Evolutionary conservation across 139 green algal genomes (phyloP).

Genomic region (Desmodesmus armatus): DNA sequence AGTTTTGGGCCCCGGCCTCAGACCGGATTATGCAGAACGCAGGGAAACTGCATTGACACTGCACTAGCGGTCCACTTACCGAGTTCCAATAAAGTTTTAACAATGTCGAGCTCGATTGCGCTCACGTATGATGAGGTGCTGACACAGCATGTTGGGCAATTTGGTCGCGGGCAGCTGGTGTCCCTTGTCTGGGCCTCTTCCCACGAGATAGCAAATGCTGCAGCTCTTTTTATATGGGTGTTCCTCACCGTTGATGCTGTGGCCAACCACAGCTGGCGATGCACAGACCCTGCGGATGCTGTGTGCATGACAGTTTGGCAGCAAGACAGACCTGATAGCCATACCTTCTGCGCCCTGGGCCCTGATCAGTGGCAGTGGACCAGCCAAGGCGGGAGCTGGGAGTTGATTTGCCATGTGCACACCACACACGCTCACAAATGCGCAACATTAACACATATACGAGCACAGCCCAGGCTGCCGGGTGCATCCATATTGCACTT

Average conservation of each 20-base stretch:
- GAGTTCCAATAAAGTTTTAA: too few species aligned
- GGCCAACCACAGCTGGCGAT: not conserved
- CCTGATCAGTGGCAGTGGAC: not conserved
- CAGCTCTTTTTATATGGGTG: not conserved
- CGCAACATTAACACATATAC: not conserved
- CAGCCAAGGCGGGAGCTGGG: not conserved
- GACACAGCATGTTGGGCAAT: not conserved
- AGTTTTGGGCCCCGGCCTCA: too few species aligned
- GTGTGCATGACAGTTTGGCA: not conserved
- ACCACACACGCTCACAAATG: too few species aligned
- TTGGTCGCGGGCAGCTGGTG: not conserved
- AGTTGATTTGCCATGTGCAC: too few species aligned
- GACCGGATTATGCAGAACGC: too few species aligned
- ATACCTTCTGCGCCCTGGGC: slow-evolving; percentile 9
- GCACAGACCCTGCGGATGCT: not conserved
- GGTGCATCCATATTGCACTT: not conserved
- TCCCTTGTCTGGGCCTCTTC: not conserved
- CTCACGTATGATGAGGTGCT: slow-evolving; percentile 21
- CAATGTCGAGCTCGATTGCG: too few species aligned
- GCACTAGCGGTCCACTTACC: too few species aligned
- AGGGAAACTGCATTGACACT: too few species aligned
- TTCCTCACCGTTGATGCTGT: slow-evolving; percentile 6
- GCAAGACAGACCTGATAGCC: not conserved
- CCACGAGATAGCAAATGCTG: not conserved
- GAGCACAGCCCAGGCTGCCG: not conserved